Evolutionary conservation across 2,329 filamentous ascomycete genomes (phyloP).

Genomic region (Onygenales sp.): DNA sequence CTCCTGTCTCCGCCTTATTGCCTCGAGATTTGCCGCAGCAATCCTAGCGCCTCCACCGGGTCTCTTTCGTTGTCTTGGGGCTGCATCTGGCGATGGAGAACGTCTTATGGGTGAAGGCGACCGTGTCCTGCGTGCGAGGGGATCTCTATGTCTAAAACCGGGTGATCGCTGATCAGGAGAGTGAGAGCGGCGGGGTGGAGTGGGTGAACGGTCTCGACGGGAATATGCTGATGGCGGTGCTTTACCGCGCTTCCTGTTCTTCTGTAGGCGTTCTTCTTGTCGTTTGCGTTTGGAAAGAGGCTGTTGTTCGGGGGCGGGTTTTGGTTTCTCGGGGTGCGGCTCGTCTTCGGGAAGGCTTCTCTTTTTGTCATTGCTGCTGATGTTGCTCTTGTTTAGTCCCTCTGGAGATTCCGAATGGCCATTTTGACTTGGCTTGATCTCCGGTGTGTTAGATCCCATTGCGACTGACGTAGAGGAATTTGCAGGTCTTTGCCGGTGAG

Average conservation of each 20-base stretch:
- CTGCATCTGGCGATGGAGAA: slow-evolving; percentile 32
- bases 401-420: neutral
- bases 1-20: slow-evolving; percentile 32
- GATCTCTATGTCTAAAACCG: slow-evolving; percentile 17
- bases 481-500: neutral
- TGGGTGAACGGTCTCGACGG: slow-evolving; percentile 26
- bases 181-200: slow-evolving; percentile 12
- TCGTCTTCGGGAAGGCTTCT: slow-evolving; percentile 20
- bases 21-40: slow-evolving; percentile 28
- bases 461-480: neutral
- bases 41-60: slow-evolving; percentile 38
- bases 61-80: slow-evolving; percentile 34
- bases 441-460: neutral
- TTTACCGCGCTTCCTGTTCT: slow-evolving; percentile 25
- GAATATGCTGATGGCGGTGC: slow-evolving; percentile 31
- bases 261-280: slow-evolving; percentile 30
- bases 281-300: slow-evolving; percentile 28
- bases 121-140: slow-evolving; percentile 16
- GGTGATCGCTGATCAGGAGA: slow-evolving; percentile 10
- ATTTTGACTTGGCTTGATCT: neutral
- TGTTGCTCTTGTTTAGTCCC: neutral
- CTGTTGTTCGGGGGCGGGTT: slow-evolving; percentile 15
- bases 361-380: slow-evolving; percentile 16
- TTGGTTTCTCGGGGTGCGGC: slow-evolving; percentile 14
- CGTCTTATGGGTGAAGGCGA: slow-evolving; percentile 33